Base-by-base conservation (phyloP, 2,329 filamentous ascomycete genomes). In the Exserohilum rostratum region DNA sequence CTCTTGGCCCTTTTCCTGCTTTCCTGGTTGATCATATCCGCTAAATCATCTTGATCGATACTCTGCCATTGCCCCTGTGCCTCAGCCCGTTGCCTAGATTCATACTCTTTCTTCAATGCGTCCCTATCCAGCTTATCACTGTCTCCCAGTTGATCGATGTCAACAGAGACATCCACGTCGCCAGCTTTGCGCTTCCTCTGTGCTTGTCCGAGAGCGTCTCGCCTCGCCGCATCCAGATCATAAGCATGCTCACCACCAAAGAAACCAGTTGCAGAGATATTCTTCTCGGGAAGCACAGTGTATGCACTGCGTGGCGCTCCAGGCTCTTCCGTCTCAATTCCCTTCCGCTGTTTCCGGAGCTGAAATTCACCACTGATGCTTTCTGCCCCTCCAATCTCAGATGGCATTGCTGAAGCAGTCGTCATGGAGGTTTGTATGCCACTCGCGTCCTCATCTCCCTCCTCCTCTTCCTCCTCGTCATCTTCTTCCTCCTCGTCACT, bases 171-270 rank as follows among this genome's bases (percentile, higher is more conserved):
- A 65, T 99, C 95, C 20, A 99, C 85, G 73, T 99, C 95, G 35
- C 93, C 95, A 3, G 90, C 93, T 83, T 97, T 96, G 33, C 80
- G 70, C 86, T 98, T 99, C 68, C 91, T 85, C 68, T 90, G 80
- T 82, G 51, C 92, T 86, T 96, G 91, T 10, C 93, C 95, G 3
- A 99, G 84, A 2, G 96, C 84, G 60, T 72, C 73, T 51, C 65
- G 66, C 50, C 61, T 74, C 29, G 79, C 80, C 60, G 79, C 86
- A 58, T 83, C 88, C 58, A 99, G 83, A 76, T 99, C 93, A 77
- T 99, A 99, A 13, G 90, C 90, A 70, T 91, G 89, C 72, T 98
- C 93, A 66, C 91, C 93, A 65, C 95, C 95, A 73, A 99, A 98
- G 85, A 99, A 98, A 40, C 95, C 95, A 65, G 93, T 89, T 5